A percentile compares a stretch with the other conserved stretches of the same genome.
These are phyloP conservation scores for Coemansia sp. DNA, from an alignment of 192 early-diverging fungal species.

Conservation along the genomic window DNA sequence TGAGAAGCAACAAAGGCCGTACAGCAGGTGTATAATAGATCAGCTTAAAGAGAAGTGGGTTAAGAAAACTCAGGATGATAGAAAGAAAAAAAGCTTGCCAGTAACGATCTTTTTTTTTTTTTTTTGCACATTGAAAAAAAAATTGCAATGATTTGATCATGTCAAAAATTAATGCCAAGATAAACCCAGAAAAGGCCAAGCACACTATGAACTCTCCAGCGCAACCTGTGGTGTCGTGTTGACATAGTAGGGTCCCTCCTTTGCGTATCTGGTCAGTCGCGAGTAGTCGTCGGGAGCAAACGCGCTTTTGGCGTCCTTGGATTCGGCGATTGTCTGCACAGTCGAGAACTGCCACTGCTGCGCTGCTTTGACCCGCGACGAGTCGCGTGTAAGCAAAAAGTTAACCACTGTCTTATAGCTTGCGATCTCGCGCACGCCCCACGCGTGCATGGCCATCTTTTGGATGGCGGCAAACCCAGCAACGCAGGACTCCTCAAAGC, in stretches of 20 bases:
- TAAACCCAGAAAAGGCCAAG: not conserved
- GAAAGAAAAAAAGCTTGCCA: no score
- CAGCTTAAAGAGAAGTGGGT: not conserved
- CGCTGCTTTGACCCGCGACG: slow-evolving; percentile 35
- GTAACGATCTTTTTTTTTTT: no score
- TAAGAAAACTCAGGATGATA: no score
- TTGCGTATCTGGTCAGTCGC: slow-evolving; percentile 29
- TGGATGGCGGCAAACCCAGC: slow-evolving; percentile 46
- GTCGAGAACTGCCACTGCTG: slow-evolving; percentile 52
- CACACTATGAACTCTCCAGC: slow-evolving; percentile 13
- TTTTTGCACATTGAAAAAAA: not conserved
- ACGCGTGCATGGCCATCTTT: slow-evolving; percentile 42
- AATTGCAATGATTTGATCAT: slow-evolving; percentile 4
- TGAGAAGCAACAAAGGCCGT: not conserved
- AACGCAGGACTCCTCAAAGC: slow-evolving; percentile 49
- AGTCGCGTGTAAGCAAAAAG: slow-evolving; percentile 45
- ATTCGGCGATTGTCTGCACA: slow-evolving; percentile 32
- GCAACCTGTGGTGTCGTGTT: slow-evolving; percentile 33
- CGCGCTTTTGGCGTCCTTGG: slow-evolving; percentile 23
- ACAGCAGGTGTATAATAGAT: no score
- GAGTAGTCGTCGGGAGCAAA: slow-evolving; percentile 35
- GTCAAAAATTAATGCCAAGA: not conserved
- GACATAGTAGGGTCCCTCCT: slow-evolving; percentile 48
- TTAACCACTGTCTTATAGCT: slow-evolving; percentile 38
- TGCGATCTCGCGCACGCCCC: slow-evolving; percentile 50